phyloP scores from a whole-genome alignment of 768 basidiomycete genomes.

The Mycena polygramma region DNA sequence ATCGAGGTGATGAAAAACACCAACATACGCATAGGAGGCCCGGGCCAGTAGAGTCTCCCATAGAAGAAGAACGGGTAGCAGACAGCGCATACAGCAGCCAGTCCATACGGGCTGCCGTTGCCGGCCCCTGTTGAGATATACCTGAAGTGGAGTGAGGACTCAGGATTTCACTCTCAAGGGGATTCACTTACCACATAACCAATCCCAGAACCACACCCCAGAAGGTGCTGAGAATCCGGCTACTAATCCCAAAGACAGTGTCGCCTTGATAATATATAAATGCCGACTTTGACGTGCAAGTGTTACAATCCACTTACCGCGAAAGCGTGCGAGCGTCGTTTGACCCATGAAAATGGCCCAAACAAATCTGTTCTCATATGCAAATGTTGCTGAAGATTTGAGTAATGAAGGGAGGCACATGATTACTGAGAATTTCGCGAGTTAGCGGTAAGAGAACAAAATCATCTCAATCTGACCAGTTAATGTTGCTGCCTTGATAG shows the following conservation, averaged over 20 bases:
- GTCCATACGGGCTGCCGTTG: slow-evolving; percentile 73
- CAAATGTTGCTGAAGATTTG: slow-evolving; percentile 65
- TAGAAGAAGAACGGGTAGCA: slow-evolving; percentile 82
- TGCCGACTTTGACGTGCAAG: neutral
- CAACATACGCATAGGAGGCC: slow-evolving; percentile 77
- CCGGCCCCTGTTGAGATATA: slow-evolving; percentile 77
- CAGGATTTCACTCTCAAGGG: neutral
- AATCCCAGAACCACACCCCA: slow-evolving; percentile 73
- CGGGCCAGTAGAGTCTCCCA: slow-evolving; percentile 80
- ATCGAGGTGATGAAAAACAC: slow-evolving; percentile 74
- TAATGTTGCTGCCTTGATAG: slow-evolving; percentile 77
- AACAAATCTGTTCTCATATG: slow-evolving; percentile 74
- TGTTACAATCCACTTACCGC: slow-evolving; percentile 40
- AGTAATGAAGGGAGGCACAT: slow-evolving; percentile 73
- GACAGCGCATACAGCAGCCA: slow-evolving; percentile 76
- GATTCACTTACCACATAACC: slow-evolving; percentile 69
- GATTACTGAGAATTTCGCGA: slow-evolving; percentile 54
- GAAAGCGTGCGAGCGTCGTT: slow-evolving; percentile 76
- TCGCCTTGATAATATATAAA: slow-evolving; percentile 58
- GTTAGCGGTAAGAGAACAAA: neutral
- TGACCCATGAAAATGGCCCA: slow-evolving; percentile 90
- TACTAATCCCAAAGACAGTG: slow-evolving; percentile 74
- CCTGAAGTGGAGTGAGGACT: slow-evolving; percentile 52
- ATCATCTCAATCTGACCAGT: slow-evolving; percentile 56
- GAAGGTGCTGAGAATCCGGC: slow-evolving; percentile 75